Evolutionary conservation across 2,329 filamentous ascomycete species (phyloP).

Genomic region (Tetracladium maxilliforme): DNA sequence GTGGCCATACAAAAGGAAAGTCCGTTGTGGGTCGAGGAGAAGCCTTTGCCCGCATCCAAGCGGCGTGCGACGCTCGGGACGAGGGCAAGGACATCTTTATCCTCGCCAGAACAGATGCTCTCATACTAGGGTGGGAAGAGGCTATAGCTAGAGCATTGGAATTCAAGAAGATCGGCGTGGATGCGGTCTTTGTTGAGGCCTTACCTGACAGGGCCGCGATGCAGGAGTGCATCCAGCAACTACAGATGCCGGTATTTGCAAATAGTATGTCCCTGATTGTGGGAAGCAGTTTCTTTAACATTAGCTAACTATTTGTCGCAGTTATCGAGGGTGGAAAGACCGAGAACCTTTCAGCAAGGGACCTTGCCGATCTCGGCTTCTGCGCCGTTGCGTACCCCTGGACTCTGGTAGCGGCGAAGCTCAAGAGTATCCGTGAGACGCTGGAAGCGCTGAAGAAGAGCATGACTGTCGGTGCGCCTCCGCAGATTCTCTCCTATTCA

Average conservation of each 20-base stretch:
- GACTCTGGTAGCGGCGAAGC: constrained; percentile 22
- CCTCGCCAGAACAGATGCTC: constrained; percentile 25
- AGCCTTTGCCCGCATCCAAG: constrained; percentile 28
- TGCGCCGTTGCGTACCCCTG: constrained; percentile 22
- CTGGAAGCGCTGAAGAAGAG: constrained; percentile 23
- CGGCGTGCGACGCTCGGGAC: constrained; percentile 27
- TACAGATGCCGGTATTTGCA: constrained; percentile 24
- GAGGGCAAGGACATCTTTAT: constrained; percentile 28
- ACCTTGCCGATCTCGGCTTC: constrained; percentile 20
- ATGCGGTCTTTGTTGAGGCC: constrained; percentile 28
- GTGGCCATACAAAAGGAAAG: constrained; percentile 29
- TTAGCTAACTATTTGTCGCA: too few species aligned
- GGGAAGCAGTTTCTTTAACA: too few species aligned
- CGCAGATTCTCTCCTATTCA: constrained; percentile 23
- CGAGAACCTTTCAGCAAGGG: constrained; percentile 21
- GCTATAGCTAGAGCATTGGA: constrained; percentile 23
- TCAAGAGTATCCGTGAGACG: constrained; percentile 19
- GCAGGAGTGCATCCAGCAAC: constrained; percentile 18
- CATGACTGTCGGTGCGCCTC: constrained; percentile 23
- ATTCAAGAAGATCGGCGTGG: constrained; percentile 25
- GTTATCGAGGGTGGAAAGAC: constrained; percentile 25
- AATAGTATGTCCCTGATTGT: too few species aligned
- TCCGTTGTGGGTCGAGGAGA: constrained; percentile 26
- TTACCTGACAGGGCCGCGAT: constrained; percentile 26
- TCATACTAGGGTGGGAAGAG: constrained; percentile 27